phyloP scores from a whole-genome alignment of 2,329 filamentous ascomycete species.

The Paraphaeosphaeria sporulosa region DNA sequence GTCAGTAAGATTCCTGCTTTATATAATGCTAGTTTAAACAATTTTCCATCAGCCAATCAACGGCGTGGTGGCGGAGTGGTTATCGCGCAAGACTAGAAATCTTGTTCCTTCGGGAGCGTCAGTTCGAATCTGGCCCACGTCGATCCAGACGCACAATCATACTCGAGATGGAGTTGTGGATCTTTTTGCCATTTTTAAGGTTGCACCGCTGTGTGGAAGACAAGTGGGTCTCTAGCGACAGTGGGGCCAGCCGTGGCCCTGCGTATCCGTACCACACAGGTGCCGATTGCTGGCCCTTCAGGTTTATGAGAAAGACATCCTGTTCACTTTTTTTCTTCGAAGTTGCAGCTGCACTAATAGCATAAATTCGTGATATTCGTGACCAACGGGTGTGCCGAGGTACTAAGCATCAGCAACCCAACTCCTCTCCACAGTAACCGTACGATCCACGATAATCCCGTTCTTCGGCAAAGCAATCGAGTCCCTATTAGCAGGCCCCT shows the following conservation, averaged over 20 bases:
- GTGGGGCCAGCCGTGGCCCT: background rate
- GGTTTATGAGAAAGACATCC: no score
- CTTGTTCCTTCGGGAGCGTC: conserved; percentile 15
- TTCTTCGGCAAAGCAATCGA: background rate
- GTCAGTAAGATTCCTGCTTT: background rate
- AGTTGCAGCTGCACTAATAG: background rate
- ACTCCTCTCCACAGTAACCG: conserved; percentile 10
- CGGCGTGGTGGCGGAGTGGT: conserved; percentile 13
- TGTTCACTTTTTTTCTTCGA: background rate
- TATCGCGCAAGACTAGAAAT: conserved; percentile 16
- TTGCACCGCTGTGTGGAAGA: background rate
- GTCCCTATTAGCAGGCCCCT: background rate
- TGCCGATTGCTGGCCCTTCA: background rate
- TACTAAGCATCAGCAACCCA: background rate
- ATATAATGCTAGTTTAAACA: background rate
- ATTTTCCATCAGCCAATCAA: conserved; percentile 1
- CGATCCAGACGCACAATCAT: background rate
- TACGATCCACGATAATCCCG: conserved; percentile 9
- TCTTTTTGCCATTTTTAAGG: background rate
- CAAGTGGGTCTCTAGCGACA: conserved; percentile 8
- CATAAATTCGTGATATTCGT: background rate
- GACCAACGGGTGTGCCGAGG: background rate
- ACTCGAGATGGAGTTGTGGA: background rate
- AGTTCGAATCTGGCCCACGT: conserved; percentile 14
- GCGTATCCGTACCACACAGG: background rate